A percentile compares a stretch with the other conserved stretches of the same genome.
phyloP scores from a whole-genome alignment of 441 rosid genomes.

The Populus hybrid region DNA sequence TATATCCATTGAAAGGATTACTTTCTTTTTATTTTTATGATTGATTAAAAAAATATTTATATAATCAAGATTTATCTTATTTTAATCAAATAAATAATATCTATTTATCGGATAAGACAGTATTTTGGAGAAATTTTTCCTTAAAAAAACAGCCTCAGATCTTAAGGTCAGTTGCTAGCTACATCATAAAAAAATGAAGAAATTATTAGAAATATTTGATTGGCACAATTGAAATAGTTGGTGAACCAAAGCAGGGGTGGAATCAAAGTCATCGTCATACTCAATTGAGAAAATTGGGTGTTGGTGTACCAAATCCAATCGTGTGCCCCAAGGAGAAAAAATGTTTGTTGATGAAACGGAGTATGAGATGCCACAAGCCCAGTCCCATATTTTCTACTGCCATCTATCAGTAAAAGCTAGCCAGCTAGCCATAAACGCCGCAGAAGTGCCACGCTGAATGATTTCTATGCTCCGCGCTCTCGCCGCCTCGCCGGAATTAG shows the following conservation, averaged over 20 bases:
- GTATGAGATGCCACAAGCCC: not conserved
- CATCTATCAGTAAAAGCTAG: not conserved
- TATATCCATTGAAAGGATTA: not conserved
- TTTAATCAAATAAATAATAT: no score
- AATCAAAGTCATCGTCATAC: not conserved
- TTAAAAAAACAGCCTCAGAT: not conserved
- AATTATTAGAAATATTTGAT: not conserved
- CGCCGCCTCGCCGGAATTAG: no score
- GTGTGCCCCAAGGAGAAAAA: no score
- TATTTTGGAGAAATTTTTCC: not conserved
- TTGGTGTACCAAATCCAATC: not conserved
- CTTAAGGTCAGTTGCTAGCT: not conserved
- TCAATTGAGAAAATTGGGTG: not conserved
- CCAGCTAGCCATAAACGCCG: not conserved
- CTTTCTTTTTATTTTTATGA: not conserved
- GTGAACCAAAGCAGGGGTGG: not conserved
- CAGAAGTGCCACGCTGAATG: no score
- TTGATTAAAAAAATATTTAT: no score
- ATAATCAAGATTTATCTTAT: no score
- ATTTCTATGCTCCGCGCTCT: no score
- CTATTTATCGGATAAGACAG: no score
- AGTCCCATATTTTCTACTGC: not conserved
- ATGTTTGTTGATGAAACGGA: no score
- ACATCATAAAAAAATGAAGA: not conserved
- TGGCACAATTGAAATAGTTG: not conserved